These are phyloP conservation scores for Kwoniella shandongensis DNA, from an alignment of 768 basidiomycete species.

Conservation along the genomic window DNA sequence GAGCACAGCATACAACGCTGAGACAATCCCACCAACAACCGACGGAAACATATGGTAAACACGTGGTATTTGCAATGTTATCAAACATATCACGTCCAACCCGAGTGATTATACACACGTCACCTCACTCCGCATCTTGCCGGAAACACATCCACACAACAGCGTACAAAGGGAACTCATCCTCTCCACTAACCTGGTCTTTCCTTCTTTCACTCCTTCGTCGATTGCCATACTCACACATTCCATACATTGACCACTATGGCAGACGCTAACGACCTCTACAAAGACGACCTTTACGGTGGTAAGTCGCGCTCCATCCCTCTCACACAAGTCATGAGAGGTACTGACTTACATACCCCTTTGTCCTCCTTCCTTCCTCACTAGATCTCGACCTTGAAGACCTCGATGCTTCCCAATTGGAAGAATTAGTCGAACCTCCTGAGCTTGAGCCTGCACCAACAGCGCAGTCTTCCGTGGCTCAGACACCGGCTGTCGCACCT, in stretches of 20 bases:
- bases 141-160: too few species aligned
- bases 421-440: slow-evolving; percentile 57
- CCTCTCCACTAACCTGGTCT: background rate
- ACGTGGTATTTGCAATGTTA: too few species aligned
- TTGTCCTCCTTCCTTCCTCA: background rate
- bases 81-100: too few species aligned
- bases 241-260: slow-evolving; percentile 13
- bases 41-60: too few species aligned
- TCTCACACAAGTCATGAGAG: slow-evolving; percentile 20
- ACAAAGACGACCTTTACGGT: slow-evolving; percentile 83
- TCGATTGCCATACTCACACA: background rate
- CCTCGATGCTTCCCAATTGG: slow-evolving; percentile 41
- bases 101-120: too few species aligned
- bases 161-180: too few species aligned
- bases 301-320: slow-evolving; percentile 58
- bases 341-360: background rate
- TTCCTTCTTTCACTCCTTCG: slow-evolving; percentile 2
- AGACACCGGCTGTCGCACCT: background rate
- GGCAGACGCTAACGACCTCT: slow-evolving; percentile 33
- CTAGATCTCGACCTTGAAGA: slow-evolving; percentile 47
- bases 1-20: too few species aligned
- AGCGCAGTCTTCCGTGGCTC: slow-evolving; percentile 57
- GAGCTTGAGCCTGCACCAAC: slow-evolving; percentile 73
- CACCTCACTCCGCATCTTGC: too few species aligned
- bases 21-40: too few species aligned